These are phyloP conservation scores for Fusarium abutilonis DNA, from an alignment of 2,329 filamentous ascomycete genomes.

Conservation along the genomic window DNA sequence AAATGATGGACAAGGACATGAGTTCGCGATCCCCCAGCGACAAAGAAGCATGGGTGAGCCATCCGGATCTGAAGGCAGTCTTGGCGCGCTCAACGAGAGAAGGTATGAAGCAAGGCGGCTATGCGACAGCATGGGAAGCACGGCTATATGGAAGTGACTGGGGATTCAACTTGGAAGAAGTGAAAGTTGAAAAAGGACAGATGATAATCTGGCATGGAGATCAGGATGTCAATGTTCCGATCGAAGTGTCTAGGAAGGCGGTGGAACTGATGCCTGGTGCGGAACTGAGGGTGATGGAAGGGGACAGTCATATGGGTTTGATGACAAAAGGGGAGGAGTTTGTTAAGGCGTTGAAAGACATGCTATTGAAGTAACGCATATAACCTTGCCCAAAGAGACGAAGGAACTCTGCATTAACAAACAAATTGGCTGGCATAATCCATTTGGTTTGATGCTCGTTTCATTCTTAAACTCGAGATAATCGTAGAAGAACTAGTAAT, in stretches of 20 bases:
- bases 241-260: slow-evolving; percentile 18
- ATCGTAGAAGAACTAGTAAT: too few relatives aligned
- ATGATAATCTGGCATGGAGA: slow-evolving; percentile 34
- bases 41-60: background rate
- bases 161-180: slow-evolving; percentile 27
- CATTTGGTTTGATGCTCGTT: too few relatives aligned
- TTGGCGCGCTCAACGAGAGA: slow-evolving; percentile 10
- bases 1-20: slow-evolving; percentile 25
- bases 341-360: slow-evolving; percentile 7
- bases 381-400: too few relatives aligned
- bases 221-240: slow-evolving; percentile 18
- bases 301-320: slow-evolving; percentile 31
- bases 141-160: slow-evolving; percentile 20
- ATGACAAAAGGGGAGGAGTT: slow-evolving; percentile 8
- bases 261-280: slow-evolving; percentile 8
- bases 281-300: slow-evolving; percentile 17
- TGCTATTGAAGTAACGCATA: background rate
- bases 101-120: slow-evolving; percentile 20
- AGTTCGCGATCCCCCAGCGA: slow-evolving; percentile 1
- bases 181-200: slow-evolving; percentile 14
- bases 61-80: slow-evolving; percentile 1
- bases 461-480: too few relatives aligned
- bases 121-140: slow-evolving; percentile 24
- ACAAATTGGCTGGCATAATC: too few relatives aligned
- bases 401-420: too few relatives aligned